Base-by-base conservation (phyloP, 192 early-diverging fungal genomes). In the Umbelopsis sp. region DNA sequence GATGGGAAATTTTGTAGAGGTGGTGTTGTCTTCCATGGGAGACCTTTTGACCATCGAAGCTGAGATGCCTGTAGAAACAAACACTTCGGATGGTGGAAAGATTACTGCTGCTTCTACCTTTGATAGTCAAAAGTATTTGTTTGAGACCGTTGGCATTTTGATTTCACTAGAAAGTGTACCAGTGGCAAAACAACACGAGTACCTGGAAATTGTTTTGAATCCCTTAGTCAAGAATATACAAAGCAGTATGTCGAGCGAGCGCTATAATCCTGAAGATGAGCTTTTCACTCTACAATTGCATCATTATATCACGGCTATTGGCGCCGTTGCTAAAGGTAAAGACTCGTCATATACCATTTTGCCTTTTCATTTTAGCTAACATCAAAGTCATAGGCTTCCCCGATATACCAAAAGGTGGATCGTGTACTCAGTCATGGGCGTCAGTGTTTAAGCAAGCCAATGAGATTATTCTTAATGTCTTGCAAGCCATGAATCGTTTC, bases 71-170 rank as follows among this genome's bases (percentile, higher is more conserved):
- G 71, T 76, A 41, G 58, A 69, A 46, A 72, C 81, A 69, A 75
- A 49, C 16, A 64, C 84, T 11, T 81, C 73, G 13, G 82, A 82
- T 72, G 83, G 78, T 22, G 64, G 80, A 71, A 83, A 87, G 52
- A 76, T 84, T 20, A 74, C 79, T 30, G 73, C 79, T n/a, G 78
- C 77, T 67, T 84, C 86, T 22, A 82, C 88, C 55, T 94, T 92
- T 69, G 89, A 90, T 71, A 90, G 89, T 64, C 95, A 97, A 78
- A 74, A 93, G 27, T 97, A 91, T 77, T 74, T 97, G 44, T 97
- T 95, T 83, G 96, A 98, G 77, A 89, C 94, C 9, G 92, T 92
- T 69, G 96, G 96, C n/a, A 85, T 91, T 48, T 80, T 97, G 78
- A 96, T 97, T 75, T 91, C 96, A n/a, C 78, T 88, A 25, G 88